Evolutionary conservation across 2,329 filamentous ascomycete species (phyloP), one percentile per base, ranked within the genome.

Genomic region (Fusarium subglutinans): DNA sequence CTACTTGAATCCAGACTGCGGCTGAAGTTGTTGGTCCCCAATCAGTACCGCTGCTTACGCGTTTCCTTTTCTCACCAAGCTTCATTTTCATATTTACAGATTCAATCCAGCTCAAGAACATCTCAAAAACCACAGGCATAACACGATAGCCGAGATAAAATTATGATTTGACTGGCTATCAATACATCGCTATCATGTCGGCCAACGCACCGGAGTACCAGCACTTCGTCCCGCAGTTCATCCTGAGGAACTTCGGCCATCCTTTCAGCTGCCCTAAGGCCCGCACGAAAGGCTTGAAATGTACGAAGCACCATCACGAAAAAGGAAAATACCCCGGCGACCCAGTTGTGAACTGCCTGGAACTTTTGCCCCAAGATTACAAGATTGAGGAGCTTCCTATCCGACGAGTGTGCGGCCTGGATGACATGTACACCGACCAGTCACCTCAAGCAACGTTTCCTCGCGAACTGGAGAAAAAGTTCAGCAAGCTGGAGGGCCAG

Each of bases 191-290:
- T n/a, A n/a, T 33, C 48, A 24, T 37, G 30, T 15, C 17, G 4
- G 1, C 17, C 30, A 4, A 51, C 12, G 3, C 12, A 3, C 33
- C 53, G 3, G 13, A 63, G 8, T 41, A 60, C 3, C 54, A 63
- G 5, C 43, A 63, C 37, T 63, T 63, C 26, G 15, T 63, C 18
- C 60, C 41, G 2, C 35, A 48, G 30, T 63, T 63, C 20, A 33
- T 63, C 20, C 30, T 63, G 0, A 63, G 8, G 17, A 63, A 48
- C 28, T 41, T 63, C 8, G 9, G 1, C 2, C 28, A 63, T 40
- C 35, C 54, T 26, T 63, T 48, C 30, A 13, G 6, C 1, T 63
- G 54, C 2, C 54, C 43, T 0, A 8, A 20, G 2, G 11, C 54
- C 7, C 54, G n/a, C 14, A 14, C 30, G 8, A 40, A 33, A 11